Evolutionary conservation across 2,329 filamentous ascomycete species (phyloP).

Genomic region (Tolypocladium guangdongense): DNA sequence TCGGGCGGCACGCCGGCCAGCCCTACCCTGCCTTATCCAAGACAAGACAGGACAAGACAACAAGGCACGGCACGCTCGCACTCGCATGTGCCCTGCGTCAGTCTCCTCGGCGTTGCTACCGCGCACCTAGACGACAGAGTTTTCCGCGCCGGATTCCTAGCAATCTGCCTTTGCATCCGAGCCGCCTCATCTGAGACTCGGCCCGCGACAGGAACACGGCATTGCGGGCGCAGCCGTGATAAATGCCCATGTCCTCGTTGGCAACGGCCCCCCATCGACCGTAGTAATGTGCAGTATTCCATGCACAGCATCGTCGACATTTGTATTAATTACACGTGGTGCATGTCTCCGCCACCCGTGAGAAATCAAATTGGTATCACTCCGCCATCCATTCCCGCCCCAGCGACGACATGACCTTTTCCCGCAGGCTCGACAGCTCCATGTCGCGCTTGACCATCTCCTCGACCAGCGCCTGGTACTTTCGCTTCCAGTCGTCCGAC

Average conservation of each 20-base stretch:
- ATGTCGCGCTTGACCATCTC: conserved; percentile 48
- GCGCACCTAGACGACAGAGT: no score
- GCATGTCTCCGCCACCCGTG: not conserved
- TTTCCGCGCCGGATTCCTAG: no score
- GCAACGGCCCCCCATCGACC: no score
- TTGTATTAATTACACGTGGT: no score
- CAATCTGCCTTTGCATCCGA: no score
- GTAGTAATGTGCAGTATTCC: not conserved
- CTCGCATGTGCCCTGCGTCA: not conserved
- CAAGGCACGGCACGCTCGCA: not conserved
- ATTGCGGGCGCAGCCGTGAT: no score
- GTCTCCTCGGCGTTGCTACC: not conserved
- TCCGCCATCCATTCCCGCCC: conserved; percentile 7
- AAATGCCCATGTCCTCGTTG: no score
- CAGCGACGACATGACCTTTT: conserved; percentile 29
- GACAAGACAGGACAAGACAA: not conserved
- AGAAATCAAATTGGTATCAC: conserved; percentile 6
- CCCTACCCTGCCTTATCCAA: no score
- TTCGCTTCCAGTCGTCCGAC: conserved; percentile 37
- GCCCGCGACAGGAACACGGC: no score
- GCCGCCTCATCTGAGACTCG: no score
- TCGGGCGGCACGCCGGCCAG: not conserved
- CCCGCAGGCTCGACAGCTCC: conserved; percentile 32
- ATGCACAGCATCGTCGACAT: not conserved
- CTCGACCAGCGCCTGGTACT: conserved; percentile 46